These are phyloP conservation scores for Mycena epipterygia DNA, from an alignment of 768 basidiomycete species.

Conservation along the genomic window DNA sequence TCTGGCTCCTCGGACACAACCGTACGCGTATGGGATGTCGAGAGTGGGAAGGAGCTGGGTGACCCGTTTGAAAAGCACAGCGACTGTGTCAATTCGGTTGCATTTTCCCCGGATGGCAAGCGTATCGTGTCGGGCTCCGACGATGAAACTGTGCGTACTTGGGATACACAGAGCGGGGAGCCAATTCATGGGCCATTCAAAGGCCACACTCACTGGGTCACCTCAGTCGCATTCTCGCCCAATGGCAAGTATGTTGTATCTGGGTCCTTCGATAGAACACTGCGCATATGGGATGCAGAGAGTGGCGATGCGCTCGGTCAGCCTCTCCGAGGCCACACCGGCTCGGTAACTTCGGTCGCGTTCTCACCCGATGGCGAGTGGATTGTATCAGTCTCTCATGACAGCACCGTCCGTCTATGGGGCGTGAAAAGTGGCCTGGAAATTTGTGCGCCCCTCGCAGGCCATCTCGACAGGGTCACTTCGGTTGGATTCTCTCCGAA, in stretches of 20 bases:
- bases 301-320: neutral
- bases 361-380: neutral
- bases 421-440: neutral
- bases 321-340: neutral
- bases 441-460: neutral
- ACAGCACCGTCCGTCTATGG: neutral
- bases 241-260: conserved; percentile 1
- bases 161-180: neutral
- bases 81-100: neutral
- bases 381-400: neutral
- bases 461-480: neutral
- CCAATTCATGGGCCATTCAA: neutral
- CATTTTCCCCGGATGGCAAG: conserved; percentile 2
- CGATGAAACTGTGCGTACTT: neutral
- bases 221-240: neutral
- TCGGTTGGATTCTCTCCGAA: neutral
- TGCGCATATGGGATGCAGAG: neutral
- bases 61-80: neutral
- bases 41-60: neutral
- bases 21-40: neutral
- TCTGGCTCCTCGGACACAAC: neutral
- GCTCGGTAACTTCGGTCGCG: neutral
- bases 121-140: neutral
- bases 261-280: neutral
- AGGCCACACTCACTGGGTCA: neutral